A percentile compares a stretch with the other conserved stretches of the same genome.
phyloP scores from a whole-genome alignment of 2,329 filamentous ascomycete species.

The Neoarthrinium moseri region DNA sequence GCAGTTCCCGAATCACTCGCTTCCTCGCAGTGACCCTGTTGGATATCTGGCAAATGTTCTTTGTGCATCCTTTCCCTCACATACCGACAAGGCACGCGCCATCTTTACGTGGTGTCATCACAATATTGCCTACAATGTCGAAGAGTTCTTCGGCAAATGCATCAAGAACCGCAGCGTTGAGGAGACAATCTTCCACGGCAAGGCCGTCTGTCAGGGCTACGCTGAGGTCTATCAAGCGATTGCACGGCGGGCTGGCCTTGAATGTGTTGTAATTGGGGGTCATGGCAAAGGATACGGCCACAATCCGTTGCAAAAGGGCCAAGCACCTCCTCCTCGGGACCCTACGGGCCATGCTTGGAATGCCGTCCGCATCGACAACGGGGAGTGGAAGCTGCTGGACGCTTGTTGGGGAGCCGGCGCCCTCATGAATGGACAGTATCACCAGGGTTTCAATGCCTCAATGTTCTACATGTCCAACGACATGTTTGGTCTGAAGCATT shows the following conservation, averaged over 20 bases:
- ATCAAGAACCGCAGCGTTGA: conserved; percentile 67
- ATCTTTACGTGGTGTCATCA: conserved; percentile 97
- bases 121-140: conserved; percentile 83
- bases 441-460: conserved; percentile 64
- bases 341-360: conserved; percentile 84
- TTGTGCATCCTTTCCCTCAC: conserved; percentile 74
- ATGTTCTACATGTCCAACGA: conserved; percentile 67
- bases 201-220: conserved; percentile 91
- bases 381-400: conserved; percentile 89
- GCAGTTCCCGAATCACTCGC: conserved; percentile 68
- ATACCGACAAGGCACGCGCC: conserved; percentile 86
- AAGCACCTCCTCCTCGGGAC: conserved; percentile 62
- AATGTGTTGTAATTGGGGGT: conserved; percentile 71
- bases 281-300: conserved; percentile 88
- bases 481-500: conserved; percentile 79
- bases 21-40: conserved; percentile 66
- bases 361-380: conserved; percentile 81
- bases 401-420: conserved; percentile 88
- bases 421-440: conserved; percentile 53
- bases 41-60: conserved; percentile 75
- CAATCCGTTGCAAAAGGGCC: conserved; percentile 57
- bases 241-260: conserved; percentile 75
- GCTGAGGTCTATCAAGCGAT: conserved; percentile 79
- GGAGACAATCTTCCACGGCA: conserved; percentile 71
- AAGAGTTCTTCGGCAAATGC: conserved; percentile 72